Percentiles rank a stretch among this genome's conserved stretches.
Conservation (phyloP, 345 rosid genomes). For the Pistacia integerrima region DNA sequence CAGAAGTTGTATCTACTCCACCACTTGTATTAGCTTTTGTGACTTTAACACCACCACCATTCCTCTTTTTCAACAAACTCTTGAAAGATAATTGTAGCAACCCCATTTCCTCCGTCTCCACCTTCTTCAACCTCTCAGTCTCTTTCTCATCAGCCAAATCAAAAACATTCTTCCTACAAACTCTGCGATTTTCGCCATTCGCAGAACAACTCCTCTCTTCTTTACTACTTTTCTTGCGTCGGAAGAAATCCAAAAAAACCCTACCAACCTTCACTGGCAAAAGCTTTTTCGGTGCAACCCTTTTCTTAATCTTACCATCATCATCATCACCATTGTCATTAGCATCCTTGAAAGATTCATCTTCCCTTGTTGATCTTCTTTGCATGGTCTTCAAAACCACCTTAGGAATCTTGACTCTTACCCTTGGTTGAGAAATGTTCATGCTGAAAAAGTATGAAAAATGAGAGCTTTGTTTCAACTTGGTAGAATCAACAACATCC, state of each 20-base stretch:
- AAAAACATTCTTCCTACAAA: not conserved
- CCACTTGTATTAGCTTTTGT: not conserved
- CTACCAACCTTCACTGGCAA: conserved; percentile 29
- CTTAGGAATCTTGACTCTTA: conserved; percentile 35
- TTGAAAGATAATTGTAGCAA: conserved; percentile 1
- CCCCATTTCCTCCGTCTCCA: conserved; percentile 10
- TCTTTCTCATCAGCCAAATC: not conserved
- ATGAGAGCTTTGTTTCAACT: conserved; percentile 5
- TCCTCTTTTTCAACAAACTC: not conserved
- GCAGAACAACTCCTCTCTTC: not conserved
- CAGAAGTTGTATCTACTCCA: not conserved
- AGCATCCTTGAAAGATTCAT: not conserved
- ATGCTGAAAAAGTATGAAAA: conserved; percentile 10
- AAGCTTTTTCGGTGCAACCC: not conserved
- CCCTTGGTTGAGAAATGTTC: conserved; percentile 23
- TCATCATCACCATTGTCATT: not conserved
- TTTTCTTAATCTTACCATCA: conserved; percentile 2
- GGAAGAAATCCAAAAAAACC: conserved; percentile 33
- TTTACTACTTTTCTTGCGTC: conserved; percentile 14
- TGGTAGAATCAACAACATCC: not conserved
- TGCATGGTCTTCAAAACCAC: conserved; percentile 29
- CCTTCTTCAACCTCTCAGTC: not conserved
- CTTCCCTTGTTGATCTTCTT: not conserved
- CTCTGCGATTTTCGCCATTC: not conserved
- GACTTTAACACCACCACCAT: not conserved